Evolutionary conservation across 805 yeast species (phyloP).

Genomic region (Maudiozyma turicensis): DNA sequence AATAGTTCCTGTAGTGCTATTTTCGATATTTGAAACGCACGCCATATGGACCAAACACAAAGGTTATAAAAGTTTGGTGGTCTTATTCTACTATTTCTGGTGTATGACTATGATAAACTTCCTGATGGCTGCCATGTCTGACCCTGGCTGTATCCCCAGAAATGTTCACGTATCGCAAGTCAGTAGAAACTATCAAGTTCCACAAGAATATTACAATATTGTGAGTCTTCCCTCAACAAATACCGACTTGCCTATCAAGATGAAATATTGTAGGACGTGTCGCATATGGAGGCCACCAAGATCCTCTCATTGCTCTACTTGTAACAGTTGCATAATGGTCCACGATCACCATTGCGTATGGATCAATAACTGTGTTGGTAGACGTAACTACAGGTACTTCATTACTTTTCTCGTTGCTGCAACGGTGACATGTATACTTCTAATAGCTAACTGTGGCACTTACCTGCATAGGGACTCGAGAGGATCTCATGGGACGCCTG

Average conservation of each 20-base stretch:
- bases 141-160: slow-evolving; percentile 64
- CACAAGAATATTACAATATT: slow-evolving; percentile 47
- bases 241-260: slow-evolving; percentile 22
- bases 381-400: slow-evolving; percentile 58
- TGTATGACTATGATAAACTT: slow-evolving; percentile 38
- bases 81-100: slow-evolving; percentile 54
- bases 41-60: slow-evolving; percentile 15
- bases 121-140: slow-evolving; percentile 45
- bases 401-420: slow-evolving; percentile 38
- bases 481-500: slow-evolving; percentile 23
- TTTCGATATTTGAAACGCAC: slow-evolving; percentile 37
- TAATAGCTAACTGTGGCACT: slow-evolving; percentile 17
- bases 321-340: slow-evolving; percentile 51
- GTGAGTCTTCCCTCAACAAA: slow-evolving; percentile 39
- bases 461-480: slow-evolving; percentile 12
- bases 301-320: slow-evolving; percentile 62
- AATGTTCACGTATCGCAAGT: slow-evolving; percentile 46
- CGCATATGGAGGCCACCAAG: slow-evolving; percentile 70
- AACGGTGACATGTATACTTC: slow-evolving; percentile 23
- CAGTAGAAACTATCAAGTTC: slow-evolving; percentile 28
- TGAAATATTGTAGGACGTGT: slow-evolving; percentile 57
- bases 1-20: slow-evolving; percentile 43
- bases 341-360: slow-evolving; percentile 68
- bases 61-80: slow-evolving; percentile 29
- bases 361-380: slow-evolving; percentile 70